These are phyloP conservation scores for Geranium brycei DNA, from an alignment of 345 rosid species.

Conservation along the genomic window DNA sequence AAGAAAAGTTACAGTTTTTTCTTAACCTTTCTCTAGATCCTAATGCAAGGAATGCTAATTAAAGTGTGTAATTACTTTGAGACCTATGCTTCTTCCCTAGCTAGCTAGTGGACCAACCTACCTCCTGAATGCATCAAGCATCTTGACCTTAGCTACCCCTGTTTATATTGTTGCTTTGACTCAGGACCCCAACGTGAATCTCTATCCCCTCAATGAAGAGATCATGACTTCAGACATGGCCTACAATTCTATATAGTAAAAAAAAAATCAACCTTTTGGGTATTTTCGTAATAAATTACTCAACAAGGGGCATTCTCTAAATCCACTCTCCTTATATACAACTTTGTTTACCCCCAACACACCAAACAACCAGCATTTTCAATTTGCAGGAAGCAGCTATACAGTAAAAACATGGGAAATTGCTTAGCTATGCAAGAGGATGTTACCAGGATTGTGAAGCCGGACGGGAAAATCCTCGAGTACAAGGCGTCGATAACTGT, in stretches of 20 bases:
- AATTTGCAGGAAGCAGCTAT: neutral
- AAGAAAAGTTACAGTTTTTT: no score
- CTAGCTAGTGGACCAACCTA: neutral
- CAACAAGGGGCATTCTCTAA: neutral
- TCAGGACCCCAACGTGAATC: neutral
- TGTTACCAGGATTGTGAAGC: constrained; percentile 6
- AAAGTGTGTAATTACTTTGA: neutral
- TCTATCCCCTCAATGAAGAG: neutral
- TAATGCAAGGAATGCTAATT: neutral
- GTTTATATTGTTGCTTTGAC: neutral
- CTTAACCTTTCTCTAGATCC: no score
- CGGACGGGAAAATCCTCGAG: constrained; percentile 9
- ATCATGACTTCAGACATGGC: neutral
- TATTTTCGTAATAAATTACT: neutral
- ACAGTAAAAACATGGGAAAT: constrained; percentile 5
- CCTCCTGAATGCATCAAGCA: neutral
- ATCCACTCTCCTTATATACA: neutral
- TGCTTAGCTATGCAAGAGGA: constrained; percentile 6
- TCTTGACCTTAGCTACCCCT: neutral
- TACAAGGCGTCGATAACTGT: constrained; percentile 5
- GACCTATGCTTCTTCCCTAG: neutral
- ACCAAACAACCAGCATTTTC: neutral
- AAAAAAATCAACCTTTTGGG: neutral
- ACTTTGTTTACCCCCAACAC: neutral
- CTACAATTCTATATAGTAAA: neutral